phyloP scores from a whole-genome alignment of 208 protist genomes.

The Acanthamoeba healyi region DNA sequence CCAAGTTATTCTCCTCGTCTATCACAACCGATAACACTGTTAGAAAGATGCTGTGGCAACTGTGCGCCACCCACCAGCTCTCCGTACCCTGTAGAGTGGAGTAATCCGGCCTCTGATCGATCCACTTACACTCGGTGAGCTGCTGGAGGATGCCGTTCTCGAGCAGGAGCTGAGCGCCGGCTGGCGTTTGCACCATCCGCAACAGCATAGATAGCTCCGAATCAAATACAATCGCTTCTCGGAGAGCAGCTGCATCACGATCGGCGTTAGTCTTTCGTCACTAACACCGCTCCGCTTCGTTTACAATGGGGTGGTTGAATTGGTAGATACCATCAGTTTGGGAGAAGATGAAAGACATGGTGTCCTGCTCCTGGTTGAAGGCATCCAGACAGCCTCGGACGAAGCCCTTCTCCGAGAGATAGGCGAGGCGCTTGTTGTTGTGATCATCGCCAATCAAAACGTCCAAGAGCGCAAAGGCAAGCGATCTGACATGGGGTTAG shows the following conservation, averaged over 20 bases:
- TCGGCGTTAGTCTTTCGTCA: no score
- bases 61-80: background rate
- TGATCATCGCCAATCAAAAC: constrained; percentile 62
- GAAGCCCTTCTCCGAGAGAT: constrained; percentile 53
- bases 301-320: no score
- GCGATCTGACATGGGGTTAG: background rate
- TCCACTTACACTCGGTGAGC: constrained; percentile 61
- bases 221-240: constrained; percentile 56
- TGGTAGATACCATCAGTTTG: constrained; percentile 22
- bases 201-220: constrained; percentile 65
- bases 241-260: constrained; percentile 54
- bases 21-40: background rate
- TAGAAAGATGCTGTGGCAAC: background rate
- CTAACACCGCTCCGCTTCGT: no score
- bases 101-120: constrained; percentile 74
- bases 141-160: constrained; percentile 71
- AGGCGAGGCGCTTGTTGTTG: constrained; percentile 13
- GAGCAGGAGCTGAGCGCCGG: constrained; percentile 38
- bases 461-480: constrained; percentile 62
- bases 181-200: constrained; percentile 58
- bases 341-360: constrained; percentile 37
- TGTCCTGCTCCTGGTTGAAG: constrained; percentile 63
- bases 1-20: constrained; percentile 72
- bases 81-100: constrained; percentile 23
- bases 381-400: constrained; percentile 61